These are phyloP conservation scores for Herpomyces periplanetae DNA, from an alignment of 2,329 filamentous ascomycete genomes.

Conservation along the genomic window DNA sequence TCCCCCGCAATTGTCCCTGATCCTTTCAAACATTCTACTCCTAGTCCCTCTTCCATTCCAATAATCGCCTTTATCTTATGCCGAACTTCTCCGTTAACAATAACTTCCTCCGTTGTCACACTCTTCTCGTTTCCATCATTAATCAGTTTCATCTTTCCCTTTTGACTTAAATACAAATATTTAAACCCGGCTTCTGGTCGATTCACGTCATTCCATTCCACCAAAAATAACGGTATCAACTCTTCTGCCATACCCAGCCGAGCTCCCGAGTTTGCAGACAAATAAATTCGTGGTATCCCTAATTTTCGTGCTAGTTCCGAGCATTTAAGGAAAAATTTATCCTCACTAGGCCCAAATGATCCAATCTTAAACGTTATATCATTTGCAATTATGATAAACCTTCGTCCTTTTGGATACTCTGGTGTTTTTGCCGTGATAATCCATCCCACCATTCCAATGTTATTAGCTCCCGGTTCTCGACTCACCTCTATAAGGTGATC, in stretches of 20 bases:
- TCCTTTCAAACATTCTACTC: slow-evolving; percentile 83
- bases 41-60: slow-evolving; percentile 70
- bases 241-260: slow-evolving; percentile 87
- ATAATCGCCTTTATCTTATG: slow-evolving; percentile 80
- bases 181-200: slow-evolving; percentile 72
- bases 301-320: slow-evolving; percentile 75
- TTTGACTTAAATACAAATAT: slow-evolving; percentile 69
- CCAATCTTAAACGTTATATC: slow-evolving; percentile 98
- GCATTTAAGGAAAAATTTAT: slow-evolving; percentile 96
- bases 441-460: slow-evolving; percentile 94
- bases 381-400: slow-evolving; percentile 88
- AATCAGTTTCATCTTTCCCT: slow-evolving; percentile 51
- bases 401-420: slow-evolving; percentile 64
- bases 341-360: slow-evolving; percentile 79
- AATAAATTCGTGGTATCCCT: slow-evolving; percentile 79
- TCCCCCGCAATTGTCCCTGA: slow-evolving; percentile 94
- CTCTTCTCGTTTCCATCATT: slow-evolving; percentile 31
- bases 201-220: slow-evolving; percentile 57
- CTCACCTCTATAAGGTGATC: slow-evolving; percentile 74
- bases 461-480: slow-evolving; percentile 77
- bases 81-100: slow-evolving; percentile 51
- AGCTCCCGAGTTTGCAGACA: slow-evolving; percentile 93
- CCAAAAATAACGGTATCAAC: slow-evolving; percentile 81
- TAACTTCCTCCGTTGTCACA: slow-evolving; percentile 55
- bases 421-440: slow-evolving; percentile 73